A percentile compares a stretch with the other conserved stretches of the same genome.
Evolutionary conservation across 768 basidiomycete species (phyloP).

Genomic region (Fomitopsis serialis): DNA sequence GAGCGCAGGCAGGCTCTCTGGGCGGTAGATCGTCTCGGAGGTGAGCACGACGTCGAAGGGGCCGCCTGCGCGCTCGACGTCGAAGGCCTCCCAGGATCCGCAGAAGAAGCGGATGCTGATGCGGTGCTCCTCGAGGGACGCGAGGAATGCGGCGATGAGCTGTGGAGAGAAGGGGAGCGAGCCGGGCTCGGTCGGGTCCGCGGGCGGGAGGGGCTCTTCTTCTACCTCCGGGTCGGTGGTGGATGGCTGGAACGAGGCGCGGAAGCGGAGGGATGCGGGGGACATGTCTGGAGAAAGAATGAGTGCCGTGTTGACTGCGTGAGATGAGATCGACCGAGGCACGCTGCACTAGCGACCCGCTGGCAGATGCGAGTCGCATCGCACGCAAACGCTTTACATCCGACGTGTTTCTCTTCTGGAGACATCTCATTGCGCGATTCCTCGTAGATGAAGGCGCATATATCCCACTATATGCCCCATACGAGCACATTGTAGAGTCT

Average conservation of each 20-base stretch:
- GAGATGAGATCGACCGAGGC: too few species aligned
- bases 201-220: conserved; percentile 18
- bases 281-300: conserved; percentile 70
- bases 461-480: not conserved
- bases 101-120: conserved; percentile 71
- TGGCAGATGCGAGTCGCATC: too few species aligned
- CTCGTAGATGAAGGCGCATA: too few species aligned
- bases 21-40: conserved; percentile 89
- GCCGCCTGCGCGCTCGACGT: conserved; percentile 24
- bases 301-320: too few species aligned
- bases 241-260: conserved; percentile 18
- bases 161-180: conserved; percentile 63
- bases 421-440: too few species aligned
- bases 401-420: too few species aligned
- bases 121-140: conserved; percentile 46
- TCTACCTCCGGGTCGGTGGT: conserved; percentile 20
- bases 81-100: conserved; percentile 73
- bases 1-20: conserved; percentile 57
- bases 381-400: too few species aligned
- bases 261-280: conserved; percentile 45
- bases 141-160: conserved; percentile 59
- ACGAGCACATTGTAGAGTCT: not conserved
- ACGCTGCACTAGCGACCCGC: too few species aligned
- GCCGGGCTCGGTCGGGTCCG: conserved; percentile 35
- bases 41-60: conserved; percentile 75